Evolutionary conservation across 495 filamentous ascomycete species (phyloP).

Genomic region (Xylaria scruposa): DNA sequence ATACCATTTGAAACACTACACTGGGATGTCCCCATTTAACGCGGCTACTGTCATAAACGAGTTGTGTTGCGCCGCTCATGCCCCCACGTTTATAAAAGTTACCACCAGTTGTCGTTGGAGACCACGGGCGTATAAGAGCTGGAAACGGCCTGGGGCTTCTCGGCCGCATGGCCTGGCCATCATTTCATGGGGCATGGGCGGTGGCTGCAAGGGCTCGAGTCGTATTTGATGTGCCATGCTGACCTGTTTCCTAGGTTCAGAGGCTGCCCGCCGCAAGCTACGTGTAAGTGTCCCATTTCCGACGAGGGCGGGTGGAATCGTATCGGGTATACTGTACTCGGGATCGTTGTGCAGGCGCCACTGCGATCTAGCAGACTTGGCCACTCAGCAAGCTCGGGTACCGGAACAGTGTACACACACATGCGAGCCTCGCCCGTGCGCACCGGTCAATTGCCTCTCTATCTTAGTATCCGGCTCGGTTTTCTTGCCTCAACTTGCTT

Average conservation of each 20-base stretch:
- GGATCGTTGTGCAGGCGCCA: slow-evolving; percentile 44
- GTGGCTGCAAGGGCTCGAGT: slow-evolving; percentile 19
- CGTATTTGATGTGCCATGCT: slow-evolving; percentile 33
- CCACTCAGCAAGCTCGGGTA: slow-evolving; percentile 31
- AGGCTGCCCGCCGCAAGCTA: slow-evolving; percentile 35
- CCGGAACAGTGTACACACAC: slow-evolving; percentile 29
- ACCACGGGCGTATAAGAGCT: slow-evolving; percentile 20
- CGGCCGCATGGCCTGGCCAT: slow-evolving; percentile 10
- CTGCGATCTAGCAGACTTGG: slow-evolving; percentile 32
- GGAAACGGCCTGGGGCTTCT: slow-evolving; percentile 23
- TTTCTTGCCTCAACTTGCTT: neutral
- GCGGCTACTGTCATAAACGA: slow-evolving; percentile 17
- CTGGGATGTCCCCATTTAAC: neutral
- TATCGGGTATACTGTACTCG: slow-evolving; percentile 38
- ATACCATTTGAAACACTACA: slow-evolving; percentile 19
- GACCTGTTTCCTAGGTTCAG: slow-evolving; percentile 34
- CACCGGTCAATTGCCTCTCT: slow-evolving; percentile 10
- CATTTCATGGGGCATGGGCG: slow-evolving; percentile 10
- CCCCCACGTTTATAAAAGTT: slow-evolving; percentile 13
- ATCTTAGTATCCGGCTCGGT: slow-evolving; percentile 15
- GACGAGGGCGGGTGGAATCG: slow-evolving; percentile 33
- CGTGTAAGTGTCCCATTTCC: slow-evolving; percentile 43
- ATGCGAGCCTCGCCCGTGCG: slow-evolving; percentile 27
- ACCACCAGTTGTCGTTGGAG: neutral
- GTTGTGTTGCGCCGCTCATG: slow-evolving; percentile 24